Conservation (phyloP, 306 rosid species). For the Lagenaria siceraria region DNA sequence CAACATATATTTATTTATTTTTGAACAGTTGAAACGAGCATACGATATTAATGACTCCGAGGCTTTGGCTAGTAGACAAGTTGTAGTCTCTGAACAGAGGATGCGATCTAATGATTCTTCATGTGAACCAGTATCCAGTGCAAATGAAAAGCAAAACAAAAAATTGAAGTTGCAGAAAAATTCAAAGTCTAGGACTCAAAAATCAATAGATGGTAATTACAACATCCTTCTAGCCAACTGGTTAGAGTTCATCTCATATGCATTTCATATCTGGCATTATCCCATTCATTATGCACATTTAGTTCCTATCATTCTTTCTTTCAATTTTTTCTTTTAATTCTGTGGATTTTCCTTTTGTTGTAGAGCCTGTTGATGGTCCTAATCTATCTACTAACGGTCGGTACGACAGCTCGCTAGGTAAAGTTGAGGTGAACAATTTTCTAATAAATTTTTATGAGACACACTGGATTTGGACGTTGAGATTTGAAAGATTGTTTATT, state of each 20-base stretch:
- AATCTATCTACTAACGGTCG: conserved; percentile 38
- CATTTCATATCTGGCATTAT: neutral
- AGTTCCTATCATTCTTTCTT: neutral
- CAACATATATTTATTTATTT: no score
- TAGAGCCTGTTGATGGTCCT: conserved; percentile 26
- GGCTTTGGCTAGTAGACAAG: conserved; percentile 13
- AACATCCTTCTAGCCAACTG: neutral
- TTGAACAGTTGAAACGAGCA: conserved; percentile 12
- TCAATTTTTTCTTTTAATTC: neutral
- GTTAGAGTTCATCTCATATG: neutral
- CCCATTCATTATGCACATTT: neutral
- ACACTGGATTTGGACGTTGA: conserved; percentile 5
- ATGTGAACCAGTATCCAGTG: conserved; percentile 14
- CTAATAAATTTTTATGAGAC: neutral
- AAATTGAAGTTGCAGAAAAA: conserved; percentile 34
- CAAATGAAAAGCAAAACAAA: conserved; percentile 19
- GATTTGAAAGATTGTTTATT: neutral
- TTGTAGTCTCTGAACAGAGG: conserved; percentile 12
- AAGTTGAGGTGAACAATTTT: conserved; percentile 11
- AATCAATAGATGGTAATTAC: conserved; percentile 7
- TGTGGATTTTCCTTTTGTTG: neutral
- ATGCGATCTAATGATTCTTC: conserved; percentile 12
- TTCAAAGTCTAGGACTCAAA: conserved; percentile 25
- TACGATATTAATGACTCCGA: conserved; percentile 16
- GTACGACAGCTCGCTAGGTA: conserved; percentile 76